These are phyloP conservation scores for Neoboletus magnificus DNA, from an alignment of 768 basidiomycete genomes.

Conservation along the genomic window DNA sequence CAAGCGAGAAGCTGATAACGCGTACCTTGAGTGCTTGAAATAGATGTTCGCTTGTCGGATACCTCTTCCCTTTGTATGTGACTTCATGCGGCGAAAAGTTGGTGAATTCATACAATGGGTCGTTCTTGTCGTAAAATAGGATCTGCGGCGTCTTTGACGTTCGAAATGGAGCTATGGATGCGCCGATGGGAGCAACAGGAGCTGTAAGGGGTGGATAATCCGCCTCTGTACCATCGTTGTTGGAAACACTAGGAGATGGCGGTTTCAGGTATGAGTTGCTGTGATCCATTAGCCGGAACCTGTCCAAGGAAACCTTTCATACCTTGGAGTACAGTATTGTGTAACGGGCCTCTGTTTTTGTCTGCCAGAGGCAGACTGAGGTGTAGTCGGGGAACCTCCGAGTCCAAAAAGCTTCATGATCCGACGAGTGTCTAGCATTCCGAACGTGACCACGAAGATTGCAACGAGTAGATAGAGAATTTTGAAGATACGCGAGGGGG, in stretches of 20 bases:
- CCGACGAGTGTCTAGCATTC: conserved; percentile 33
- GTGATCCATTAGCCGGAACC: not conserved
- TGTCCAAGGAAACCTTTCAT: not conserved
- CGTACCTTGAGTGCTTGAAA: conserved; percentile 71
- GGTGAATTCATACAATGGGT: conserved; percentile 68
- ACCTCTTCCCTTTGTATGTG: conserved; percentile 56
- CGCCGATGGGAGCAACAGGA: conserved; percentile 25
- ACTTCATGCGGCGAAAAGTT: conserved; percentile 71
- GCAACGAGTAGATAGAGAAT: conserved; percentile 26
- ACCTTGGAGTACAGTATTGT: conserved; percentile 26
- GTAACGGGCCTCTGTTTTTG: conserved; percentile 23
- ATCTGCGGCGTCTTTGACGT: conserved; percentile 36
- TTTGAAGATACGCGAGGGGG: conserved; percentile 15
- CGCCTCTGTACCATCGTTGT: conserved; percentile 5
- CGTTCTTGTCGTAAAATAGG: conserved; percentile 61
- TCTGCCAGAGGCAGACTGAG: conserved; percentile 18
- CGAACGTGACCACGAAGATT: conserved; percentile 20
- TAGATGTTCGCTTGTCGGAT: conserved; percentile 75
- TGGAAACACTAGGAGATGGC: conserved; percentile 4
- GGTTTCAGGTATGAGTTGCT: conserved; percentile 17
- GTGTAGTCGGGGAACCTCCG: conserved; percentile 25
- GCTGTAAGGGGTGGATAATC: conserved; percentile 35
- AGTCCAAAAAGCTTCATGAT: conserved; percentile 33
- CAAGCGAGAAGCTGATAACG: not conserved
- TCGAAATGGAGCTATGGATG: conserved; percentile 30